Base-by-base conservation (phyloP, 1,139 yeast species). In the Wickerhamomyces sp. region DNA sequence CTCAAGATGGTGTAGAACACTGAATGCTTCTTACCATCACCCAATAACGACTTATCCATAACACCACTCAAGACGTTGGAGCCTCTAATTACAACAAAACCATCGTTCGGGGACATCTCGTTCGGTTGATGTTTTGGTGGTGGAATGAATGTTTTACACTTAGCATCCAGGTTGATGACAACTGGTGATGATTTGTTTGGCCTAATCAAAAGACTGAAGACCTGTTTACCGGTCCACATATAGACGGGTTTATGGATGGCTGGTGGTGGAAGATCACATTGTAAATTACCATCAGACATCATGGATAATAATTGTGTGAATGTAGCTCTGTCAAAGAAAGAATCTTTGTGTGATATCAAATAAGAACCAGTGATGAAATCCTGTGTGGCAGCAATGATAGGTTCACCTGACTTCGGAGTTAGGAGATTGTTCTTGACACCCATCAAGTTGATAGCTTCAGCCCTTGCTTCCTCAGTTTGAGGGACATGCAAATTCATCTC, bases 401-500 rank as follows among this genome's bases (percentile, higher is more conserved):
- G 99, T 54, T 93, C 98, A 52, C 99, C 99, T 22, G 95, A 86
- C 57, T 89, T 87, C 9, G 99, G 99, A 1, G 98, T 91, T 47
- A 91, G 72, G 45, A 93, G 68, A 57, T 93, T 93, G 55, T 89
- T 84, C 54, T 93, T 93, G 30, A 93, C 98, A 34, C 98, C 98
- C 99, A 93, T 93, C 52, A 93, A 70, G 52, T 86, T 86, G 59
- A 91, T 87, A 14, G 98, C 98, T 62, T 93, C 98, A 0, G 98
- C 95, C 49, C 98, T 71, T 1, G 98, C 98, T 61, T 93, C 99
- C 61, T 93, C 98, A 1, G 98, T 91, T 63, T 93, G 99, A 3
- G 98, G 98, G 29, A 93, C 98, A 57, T 93, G 99, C 57, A 93
- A 70, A 60, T 93, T 93, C 99, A 93, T 93, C 63, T 93, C 99